A percentile compares a stretch with the other conserved stretches of the same genome.
Conservation (phyloP, 192 early-diverging fungal genomes). For the Coemansia asiatica region DNA sequence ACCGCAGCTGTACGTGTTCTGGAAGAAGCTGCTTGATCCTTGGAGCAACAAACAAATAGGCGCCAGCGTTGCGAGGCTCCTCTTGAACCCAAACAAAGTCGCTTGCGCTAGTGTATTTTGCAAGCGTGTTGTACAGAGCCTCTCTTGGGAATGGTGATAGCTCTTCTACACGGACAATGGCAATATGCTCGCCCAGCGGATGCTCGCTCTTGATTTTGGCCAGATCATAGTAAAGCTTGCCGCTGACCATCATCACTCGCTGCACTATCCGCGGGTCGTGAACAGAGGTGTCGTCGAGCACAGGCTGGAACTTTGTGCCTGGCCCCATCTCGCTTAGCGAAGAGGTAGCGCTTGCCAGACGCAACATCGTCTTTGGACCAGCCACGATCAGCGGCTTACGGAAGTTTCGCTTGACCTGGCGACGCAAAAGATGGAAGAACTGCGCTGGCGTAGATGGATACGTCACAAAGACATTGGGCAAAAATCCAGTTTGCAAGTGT, state of each 20-base stretch:
- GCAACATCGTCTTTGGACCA: slow-evolving; percentile 71
- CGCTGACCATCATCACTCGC: slow-evolving; percentile 80
- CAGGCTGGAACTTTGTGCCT: slow-evolving; percentile 82
- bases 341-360: slow-evolving; percentile 68
- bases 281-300: slow-evolving; percentile 68
- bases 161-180: slow-evolving; percentile 90
- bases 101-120: slow-evolving; percentile 65
- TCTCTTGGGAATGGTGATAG: slow-evolving; percentile 85
- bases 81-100: slow-evolving; percentile 84
- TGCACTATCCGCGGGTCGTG: slow-evolving; percentile 46
- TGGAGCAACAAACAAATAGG: slow-evolving; percentile 84
- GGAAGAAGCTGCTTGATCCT: slow-evolving; percentile 77
- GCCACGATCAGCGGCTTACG: slow-evolving; percentile 91
- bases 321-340: slow-evolving; percentile 81
- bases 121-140: slow-evolving; percentile 64
- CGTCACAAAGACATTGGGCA: slow-evolving; percentile 90
- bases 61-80: slow-evolving; percentile 92
- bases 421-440: slow-evolving; percentile 92
- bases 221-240: slow-evolving; percentile 93
- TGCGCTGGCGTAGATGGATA: slow-evolving; percentile 93
- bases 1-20: slow-evolving; percentile 56
- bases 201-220: slow-evolving; percentile 70
- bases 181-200: slow-evolving; percentile 68
- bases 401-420: slow-evolving; percentile 87
- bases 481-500: slow-evolving; percentile 41